A percentile compares a stretch with the other conserved stretches of the same genome.
Conservation (phyloP, 257 asterid genomes). For the Solanum rostratum region DNA sequence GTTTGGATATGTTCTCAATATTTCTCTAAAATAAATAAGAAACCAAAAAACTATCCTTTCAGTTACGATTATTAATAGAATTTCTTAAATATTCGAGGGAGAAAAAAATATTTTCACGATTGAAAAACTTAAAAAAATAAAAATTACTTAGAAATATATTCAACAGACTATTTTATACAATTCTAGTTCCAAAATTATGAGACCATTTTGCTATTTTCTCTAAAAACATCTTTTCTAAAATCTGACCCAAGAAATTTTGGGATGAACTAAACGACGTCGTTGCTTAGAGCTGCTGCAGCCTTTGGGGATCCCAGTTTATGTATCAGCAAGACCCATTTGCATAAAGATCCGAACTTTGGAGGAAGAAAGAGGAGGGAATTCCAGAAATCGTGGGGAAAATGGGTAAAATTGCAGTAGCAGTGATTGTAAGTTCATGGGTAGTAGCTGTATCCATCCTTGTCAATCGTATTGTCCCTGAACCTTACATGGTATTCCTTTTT, state of each 20-base stretch:
- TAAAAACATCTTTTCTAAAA: neutral
- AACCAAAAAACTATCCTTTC: too few species aligned
- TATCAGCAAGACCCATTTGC: neutral
- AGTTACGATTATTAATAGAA: too few species aligned
- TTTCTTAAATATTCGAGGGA: too few species aligned
- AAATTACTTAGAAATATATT: too few species aligned
- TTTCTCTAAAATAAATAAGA: too few species aligned
- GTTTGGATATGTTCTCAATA: too few species aligned
- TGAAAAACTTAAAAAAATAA: too few species aligned
- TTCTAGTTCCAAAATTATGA: too few species aligned
- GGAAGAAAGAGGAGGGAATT: neutral
- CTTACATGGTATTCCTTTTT: constrained; percentile 60
- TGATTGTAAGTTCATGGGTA: constrained; percentile 42
- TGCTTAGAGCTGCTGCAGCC: neutral
- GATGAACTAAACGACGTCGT: neutral
- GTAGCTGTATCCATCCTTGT: constrained; percentile 53
- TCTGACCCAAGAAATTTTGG: neutral
- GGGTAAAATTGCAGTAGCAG: constrained; percentile 63
- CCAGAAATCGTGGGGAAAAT: neutral
- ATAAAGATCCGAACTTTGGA: neutral
- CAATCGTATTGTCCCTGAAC: constrained; percentile 69
- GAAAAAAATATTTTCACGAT: too few species aligned
- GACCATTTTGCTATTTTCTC: neutral
- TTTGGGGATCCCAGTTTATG: neutral
- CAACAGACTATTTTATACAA: too few species aligned